Conservation (phyloP, 169 alveolate genomes). For the Cryptosporidium viatorum region DNA sequence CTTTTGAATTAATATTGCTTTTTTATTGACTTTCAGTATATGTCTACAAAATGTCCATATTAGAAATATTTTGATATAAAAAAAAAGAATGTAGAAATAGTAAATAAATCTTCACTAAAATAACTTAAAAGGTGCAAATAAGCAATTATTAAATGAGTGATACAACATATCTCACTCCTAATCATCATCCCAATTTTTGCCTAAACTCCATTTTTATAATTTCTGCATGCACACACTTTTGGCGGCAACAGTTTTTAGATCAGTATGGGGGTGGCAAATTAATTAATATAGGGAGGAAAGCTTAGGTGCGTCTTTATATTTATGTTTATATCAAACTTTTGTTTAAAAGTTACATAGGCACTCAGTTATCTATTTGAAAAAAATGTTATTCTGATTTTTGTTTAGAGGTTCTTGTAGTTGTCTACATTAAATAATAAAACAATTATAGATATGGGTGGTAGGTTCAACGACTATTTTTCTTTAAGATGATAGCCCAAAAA, state of each 20-base stretch:
- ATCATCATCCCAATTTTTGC: background rate
- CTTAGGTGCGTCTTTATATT: background rate
- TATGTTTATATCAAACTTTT: background rate
- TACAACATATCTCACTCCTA: background rate
- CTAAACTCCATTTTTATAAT: background rate
- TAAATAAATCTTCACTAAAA: background rate
- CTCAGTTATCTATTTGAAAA: too few species aligned
- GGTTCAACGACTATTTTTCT: background rate
- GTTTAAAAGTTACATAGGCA: background rate
- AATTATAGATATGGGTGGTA: background rate
- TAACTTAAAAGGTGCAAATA: too few species aligned
- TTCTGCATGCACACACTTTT: conserved; percentile 1
- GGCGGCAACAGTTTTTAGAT: conserved; percentile 12
- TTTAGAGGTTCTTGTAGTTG: background rate
- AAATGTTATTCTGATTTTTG: too few species aligned
- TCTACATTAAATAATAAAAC: background rate
- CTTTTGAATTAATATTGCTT: background rate
- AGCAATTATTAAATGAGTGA: background rate
- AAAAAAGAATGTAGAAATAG: background rate
- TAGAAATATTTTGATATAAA: background rate
- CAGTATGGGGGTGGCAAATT: background rate
- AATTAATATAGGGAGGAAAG: background rate
- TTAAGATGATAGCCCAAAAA: background rate
- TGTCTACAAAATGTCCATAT: conserved; percentile 66
- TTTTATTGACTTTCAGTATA: conserved; percentile 26